Base-by-base conservation (phyloP, 2,329 filamentous ascomycete species). In the Neopestalotiopsis clavispora region DNA sequence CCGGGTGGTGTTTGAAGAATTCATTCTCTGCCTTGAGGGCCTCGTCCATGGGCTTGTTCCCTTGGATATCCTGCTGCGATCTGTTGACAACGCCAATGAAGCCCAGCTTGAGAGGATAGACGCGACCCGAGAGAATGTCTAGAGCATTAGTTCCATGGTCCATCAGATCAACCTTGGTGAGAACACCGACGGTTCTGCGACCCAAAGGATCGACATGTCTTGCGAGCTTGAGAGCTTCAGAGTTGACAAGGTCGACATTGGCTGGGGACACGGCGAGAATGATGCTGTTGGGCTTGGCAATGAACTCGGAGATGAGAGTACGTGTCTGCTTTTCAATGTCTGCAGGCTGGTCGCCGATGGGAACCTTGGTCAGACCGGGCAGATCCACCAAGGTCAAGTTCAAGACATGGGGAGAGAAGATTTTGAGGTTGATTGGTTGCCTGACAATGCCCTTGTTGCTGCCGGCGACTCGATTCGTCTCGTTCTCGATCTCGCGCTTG, bases 261-360 rank as follows among this genome's bases (percentile, higher is more conserved):
- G 96, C 96, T 20, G 96, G 95, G 13, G 96, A 98, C 30, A 99
- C 96, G 40, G 96, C 96, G 66, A 99, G 89, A 72, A 99, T 91
- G 77, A 99, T 97, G 82, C 95, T 98, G 87, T 99, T 99, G 14
- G 96, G 95, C 84, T 99, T 99, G 69, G 95, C 95, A 77, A 98
- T 99, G 79, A 98, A 99, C 84, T 99, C 96, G 68, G 95, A 93
- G 76, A 99, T 98, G 75, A 99, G 89, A 74, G 94, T 97, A 72
- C 95, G 90, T 40, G 96, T 99, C 83, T 99, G 96, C 82, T 98
- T 98, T 86, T 99, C 96, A 77, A 99, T 99, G 78, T 99, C 96
- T 76, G 93, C 91, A 7, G 96, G 96, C 80, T 99, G 96, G 80
- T 99, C 96, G 73, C 96, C 96, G 80, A 99, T 98, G 38, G 96